These are phyloP conservation scores for Pterocarpus santalinus DNA, from an alignment of 306 rosid genomes.

Conservation along the genomic window DNA sequence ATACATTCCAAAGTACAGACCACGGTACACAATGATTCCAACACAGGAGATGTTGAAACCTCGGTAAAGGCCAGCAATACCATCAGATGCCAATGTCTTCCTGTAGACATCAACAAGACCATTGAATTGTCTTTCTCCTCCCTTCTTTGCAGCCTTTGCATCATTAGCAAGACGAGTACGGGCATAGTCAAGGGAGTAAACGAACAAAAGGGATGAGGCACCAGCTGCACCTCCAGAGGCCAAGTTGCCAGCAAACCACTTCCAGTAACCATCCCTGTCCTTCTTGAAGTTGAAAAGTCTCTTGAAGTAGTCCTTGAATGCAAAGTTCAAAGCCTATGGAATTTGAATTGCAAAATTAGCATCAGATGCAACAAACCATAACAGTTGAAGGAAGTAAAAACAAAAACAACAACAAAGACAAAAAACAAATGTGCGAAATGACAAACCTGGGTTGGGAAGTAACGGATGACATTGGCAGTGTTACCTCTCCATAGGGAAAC, in stretches of 20 bases:
- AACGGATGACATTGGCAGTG: slow-evolving; percentile 90
- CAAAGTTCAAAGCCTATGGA: slow-evolving; percentile 86
- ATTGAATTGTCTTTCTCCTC: slow-evolving; percentile 90
- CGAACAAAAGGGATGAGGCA: slow-evolving; percentile 86
- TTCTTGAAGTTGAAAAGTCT: slow-evolving; percentile 94
- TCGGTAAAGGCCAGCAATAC: slow-evolving; percentile 89
- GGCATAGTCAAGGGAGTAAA: slow-evolving; percentile 86
- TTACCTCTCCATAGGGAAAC: slow-evolving; percentile 88
- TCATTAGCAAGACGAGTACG: slow-evolving; percentile 92
- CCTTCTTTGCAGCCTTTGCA: slow-evolving; percentile 89
- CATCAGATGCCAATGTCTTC: slow-evolving; percentile 83
- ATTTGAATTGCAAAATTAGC: slow-evolving; percentile 35
- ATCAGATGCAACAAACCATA: background rate
- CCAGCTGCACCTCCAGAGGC: slow-evolving; percentile 94
- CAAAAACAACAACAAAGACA: too few species aligned
- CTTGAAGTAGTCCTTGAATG: slow-evolving; percentile 93
- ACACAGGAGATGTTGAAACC: slow-evolving; percentile 88
- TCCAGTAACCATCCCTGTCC: slow-evolving; percentile 91
- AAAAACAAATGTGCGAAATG: background rate
- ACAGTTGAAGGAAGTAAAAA: background rate
- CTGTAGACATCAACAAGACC: slow-evolving; percentile 87
- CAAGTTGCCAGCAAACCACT: slow-evolving; percentile 92
- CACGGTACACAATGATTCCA: slow-evolving; percentile 92
- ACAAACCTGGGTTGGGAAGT: slow-evolving; percentile 81
- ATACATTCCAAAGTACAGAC: slow-evolving; percentile 89